Base-by-base conservation (phyloP, 306 rosid species). In the Gynostemma pentaphyllum region DNA sequence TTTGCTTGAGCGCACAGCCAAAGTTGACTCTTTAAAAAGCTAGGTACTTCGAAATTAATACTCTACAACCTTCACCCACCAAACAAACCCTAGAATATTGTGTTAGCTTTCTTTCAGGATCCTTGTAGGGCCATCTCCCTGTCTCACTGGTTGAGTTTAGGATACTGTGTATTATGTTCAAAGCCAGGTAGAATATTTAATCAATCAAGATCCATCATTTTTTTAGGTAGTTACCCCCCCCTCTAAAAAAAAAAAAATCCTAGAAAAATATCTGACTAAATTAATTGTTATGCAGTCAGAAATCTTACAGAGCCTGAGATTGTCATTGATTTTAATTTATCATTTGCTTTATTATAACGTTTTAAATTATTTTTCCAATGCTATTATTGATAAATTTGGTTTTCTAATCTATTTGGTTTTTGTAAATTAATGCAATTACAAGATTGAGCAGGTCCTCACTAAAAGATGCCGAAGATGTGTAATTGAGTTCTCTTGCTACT, bases 1-100 rank as follows among this genome's bases (percentile, higher is more conserved):
- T 78, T 61, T 94, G 74, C 70, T 80, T 15, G 74, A 67, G 19
- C 82, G 62, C 18, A 63, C 80, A 34, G 63, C 51, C 67, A 28
- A 75, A 15, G 52, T 28, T 60, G 37, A 76, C 64, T 53, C 74
- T 56, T 68, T 60, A 71, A 66, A 60, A 75, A 66, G 71, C 57
- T 68, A 68, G 80, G 53, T 71, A 68, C 61, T 51, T 67, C 10
- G 36, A 67, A 51, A 52, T 61, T 15, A n/a, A 61, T 41, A 61
- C 36, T n/a, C n/a, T n/a, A n/a, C n/a, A n/a, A n/a, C n/a, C 66
- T 49, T 40, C 37, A 40, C 37, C 29, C 37, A 7, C 66, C 44
- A 12, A 39, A 12, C 15, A 50, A 37, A 75, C 29, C 74, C 15
- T 67, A 27, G 26, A 42, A n/a, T 70, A 73, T 48, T 70, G 61